Conservation (phyloP, 768 basidiomycete genomes). For the Lyophyllum semitale region DNA sequence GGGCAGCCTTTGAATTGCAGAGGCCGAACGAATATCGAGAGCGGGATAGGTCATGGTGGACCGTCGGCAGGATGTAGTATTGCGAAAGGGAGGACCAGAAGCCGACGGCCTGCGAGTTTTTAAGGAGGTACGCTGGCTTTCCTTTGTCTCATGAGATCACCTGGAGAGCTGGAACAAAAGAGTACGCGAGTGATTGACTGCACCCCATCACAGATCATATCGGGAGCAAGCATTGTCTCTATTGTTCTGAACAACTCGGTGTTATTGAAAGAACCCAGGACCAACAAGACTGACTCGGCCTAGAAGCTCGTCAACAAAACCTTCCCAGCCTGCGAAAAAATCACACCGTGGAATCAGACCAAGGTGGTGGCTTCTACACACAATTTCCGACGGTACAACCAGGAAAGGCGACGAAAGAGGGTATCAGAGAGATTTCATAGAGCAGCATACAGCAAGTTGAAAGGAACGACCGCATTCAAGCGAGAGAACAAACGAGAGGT, state of each 20-base stretch:
- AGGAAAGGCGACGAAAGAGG: conserved; percentile 1
- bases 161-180: conserved; percentile 34
- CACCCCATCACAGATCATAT: conserved; percentile 17
- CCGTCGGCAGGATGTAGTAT: neutral
- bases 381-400: conserved; percentile 1
- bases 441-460: conserved; percentile 14
- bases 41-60: conserved; percentile 7
- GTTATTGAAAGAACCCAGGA: neutral
- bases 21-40: neutral
- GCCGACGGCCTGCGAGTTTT: conserved; percentile 9
- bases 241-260: conserved; percentile 18
- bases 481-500: conserved; percentile 19
- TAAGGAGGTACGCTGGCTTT: conserved; percentile 29
- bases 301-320: conserved; percentile 5
- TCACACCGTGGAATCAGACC: conserved; percentile 2
- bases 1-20: conserved; percentile 47
- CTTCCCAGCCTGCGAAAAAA: conserved; percentile 4
- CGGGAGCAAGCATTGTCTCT: conserved; percentile 20
- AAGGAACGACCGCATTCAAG: conserved; percentile 16
- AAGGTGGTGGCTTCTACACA: neutral
- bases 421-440: neutral
- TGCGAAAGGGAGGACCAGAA: neutral
- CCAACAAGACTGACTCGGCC: neutral
- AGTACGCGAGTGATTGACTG: conserved; percentile 25
- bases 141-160: conserved; percentile 34